Percentiles rank a stretch among this genome's conserved stretches.
Conservation (phyloP, 1,139 yeast species). For the Hyphopichia buzzinii region DNA sequence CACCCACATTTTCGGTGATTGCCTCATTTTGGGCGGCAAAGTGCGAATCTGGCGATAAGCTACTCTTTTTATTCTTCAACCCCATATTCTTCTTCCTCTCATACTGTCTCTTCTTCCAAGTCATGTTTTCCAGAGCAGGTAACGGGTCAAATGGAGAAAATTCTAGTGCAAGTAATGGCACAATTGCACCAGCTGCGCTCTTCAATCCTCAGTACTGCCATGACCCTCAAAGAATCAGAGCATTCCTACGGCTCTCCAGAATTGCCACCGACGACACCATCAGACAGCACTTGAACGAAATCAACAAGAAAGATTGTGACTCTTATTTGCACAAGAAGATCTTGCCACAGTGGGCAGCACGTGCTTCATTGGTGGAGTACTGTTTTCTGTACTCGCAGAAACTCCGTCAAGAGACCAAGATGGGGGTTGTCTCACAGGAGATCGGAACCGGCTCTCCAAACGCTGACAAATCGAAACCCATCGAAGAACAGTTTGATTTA, state of each 20-base stretch:
- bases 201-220: constrained; percentile 31
- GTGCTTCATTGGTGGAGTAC: constrained; percentile 29
- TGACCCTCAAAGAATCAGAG: constrained; percentile 33
- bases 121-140: too few species aligned
- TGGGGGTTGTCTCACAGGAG: background rate
- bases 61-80: too few species aligned
- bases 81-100: too few species aligned
- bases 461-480: background rate
- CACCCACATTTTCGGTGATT: too few species aligned
- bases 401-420: constrained; percentile 14
- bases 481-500: constrained; percentile 24
- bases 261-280: constrained; percentile 40
- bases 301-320: constrained; percentile 23
- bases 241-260: constrained; percentile 39
- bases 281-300: constrained; percentile 37
- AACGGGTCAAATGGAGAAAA: too few species aligned
- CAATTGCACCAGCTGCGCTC: constrained; percentile 9
- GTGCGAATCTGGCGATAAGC: too few species aligned
- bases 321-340: constrained; percentile 26
- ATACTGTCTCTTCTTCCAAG: too few species aligned
- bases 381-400: constrained; percentile 27
- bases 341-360: constrained; percentile 37
- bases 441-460: constrained; percentile 1
- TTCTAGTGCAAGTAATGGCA: too few species aligned
- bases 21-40: too few species aligned